These are phyloP conservation scores for Backusella luteola DNA, from an alignment of 192 early-diverging fungal genomes.

Conservation along the genomic window DNA sequence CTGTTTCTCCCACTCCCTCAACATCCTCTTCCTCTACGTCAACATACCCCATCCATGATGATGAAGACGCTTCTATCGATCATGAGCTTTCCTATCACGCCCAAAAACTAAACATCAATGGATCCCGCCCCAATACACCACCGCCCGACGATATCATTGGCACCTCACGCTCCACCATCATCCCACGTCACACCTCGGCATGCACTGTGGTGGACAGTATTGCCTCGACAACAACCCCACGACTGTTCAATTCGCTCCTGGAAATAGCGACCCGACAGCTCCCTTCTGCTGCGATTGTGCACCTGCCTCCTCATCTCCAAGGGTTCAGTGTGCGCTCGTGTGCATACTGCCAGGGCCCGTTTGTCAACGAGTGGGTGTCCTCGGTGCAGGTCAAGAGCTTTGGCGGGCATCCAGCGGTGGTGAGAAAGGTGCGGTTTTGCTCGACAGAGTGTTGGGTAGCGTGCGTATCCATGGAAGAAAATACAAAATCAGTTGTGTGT, in stretches of 20 bases:
- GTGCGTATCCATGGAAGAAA: slow-evolving; percentile 9
- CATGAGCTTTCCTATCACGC: slow-evolving; percentile 33
- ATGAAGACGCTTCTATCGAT: slow-evolving; percentile 36
- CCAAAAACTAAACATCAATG: slow-evolving; percentile 27
- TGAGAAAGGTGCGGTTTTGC: slow-evolving; percentile 50
- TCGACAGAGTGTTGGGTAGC: slow-evolving; percentile 42
- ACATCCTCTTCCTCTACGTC: background rate
- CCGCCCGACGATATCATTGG: background rate
- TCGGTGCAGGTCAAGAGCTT: slow-evolving; percentile 53
- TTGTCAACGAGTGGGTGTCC: slow-evolving; percentile 55
- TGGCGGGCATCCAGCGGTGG: slow-evolving; percentile 50
- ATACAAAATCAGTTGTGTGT: slow-evolving; percentile 12
- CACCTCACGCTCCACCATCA: background rate
- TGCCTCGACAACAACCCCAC: background rate
- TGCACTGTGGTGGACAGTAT: background rate
- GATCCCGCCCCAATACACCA: slow-evolving; percentile 15
- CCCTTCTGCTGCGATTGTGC: slow-evolving; percentile 1
- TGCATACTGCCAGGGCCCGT: slow-evolving; percentile 31
- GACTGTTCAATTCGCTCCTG: slow-evolving; percentile 39
- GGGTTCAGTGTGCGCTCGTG: slow-evolving; percentile 6
- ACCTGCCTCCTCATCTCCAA: background rate
- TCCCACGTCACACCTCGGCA: background rate
- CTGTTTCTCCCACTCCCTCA: background rate
- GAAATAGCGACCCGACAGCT: slow-evolving; percentile 43
- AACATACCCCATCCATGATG: background rate